Base-by-base conservation (phyloP, 306 rosid genomes). In the Fragaria ananassa region DNA sequence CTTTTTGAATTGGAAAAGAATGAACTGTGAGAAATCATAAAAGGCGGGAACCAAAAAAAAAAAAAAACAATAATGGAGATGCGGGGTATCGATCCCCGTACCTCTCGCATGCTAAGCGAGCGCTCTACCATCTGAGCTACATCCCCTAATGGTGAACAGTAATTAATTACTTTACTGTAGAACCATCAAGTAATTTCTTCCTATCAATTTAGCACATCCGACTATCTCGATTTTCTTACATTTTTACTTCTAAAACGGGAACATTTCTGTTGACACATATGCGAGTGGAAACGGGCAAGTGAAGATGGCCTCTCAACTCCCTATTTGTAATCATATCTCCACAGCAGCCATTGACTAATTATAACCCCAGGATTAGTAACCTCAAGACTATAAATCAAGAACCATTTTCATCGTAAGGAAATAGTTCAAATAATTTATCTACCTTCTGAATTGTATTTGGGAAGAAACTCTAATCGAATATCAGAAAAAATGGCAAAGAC, bases 21-120 rank as follows among this genome's bases (percentile, higher is more conserved):
- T 37, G 41, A 37, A 37, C 41, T 37, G 44, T 41, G 44, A 69
- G 5, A 60, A 35, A 37, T n/a, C 41, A 54, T 23, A 7, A 70
- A 68, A 70, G 63, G 75, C 46, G 75, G 75, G 75, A 50, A 70
- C 62, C 21, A 56, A 18, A 17, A 8, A 19, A 47, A 47, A 1
- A n/a, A n/a, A 23, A 23, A 23, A 23, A 23, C 23, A 23, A 6
- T 2, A 17, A 4, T 89, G 97, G 90, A 91, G 96, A 91, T 83
- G 97, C 90, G 85, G 96, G 93, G 96, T 83, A 93, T 90, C 93
- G 93, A 91, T 90, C 96, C 96, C 93, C 83, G 86, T 84, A 81
- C 94, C 94, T 93, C 91, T 91, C 89, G 91, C 97, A 91, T 91
- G 97, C 96, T 87, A 93, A 91, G 96, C 96, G 87, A 91, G 94